A percentile compares a stretch with the other conserved stretches of the same genome.
Conservation (phyloP, 2,329 filamentous ascomycete genomes). For the Colletotrichum siamense region DNA sequence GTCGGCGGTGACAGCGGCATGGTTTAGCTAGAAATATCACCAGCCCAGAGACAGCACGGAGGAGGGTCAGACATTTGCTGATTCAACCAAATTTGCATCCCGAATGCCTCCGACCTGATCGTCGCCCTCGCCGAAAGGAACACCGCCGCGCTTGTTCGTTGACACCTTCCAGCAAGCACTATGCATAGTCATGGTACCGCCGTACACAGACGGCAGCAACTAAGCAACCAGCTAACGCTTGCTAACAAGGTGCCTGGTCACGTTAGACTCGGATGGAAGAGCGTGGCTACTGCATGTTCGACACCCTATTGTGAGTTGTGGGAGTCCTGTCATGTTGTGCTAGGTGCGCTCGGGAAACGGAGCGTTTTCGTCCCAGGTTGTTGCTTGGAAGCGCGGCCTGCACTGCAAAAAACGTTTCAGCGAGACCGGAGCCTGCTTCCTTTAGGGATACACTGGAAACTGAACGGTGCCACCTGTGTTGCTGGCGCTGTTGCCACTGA, state of each 20-base stretch:
- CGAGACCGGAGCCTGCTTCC: neutral
- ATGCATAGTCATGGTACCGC: neutral
- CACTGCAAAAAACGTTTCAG: neutral
- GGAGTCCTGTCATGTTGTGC: neutral
- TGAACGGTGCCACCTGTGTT: neutral
- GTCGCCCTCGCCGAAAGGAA: constrained; percentile 7
- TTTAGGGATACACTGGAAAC: neutral
- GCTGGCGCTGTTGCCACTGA: constrained; percentile 7
- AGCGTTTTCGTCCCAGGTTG: neutral
- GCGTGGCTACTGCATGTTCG: neutral
- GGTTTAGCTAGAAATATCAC: neutral
- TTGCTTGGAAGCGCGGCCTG: neutral
- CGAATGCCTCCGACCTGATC: constrained; percentile 6
- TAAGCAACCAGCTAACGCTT: neutral
- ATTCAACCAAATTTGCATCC: neutral
- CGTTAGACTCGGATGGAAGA: constrained; percentile 1
- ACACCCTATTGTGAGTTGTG: neutral
- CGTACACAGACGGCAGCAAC: neutral
- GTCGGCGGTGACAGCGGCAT: neutral
- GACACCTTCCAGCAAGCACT: neutral
- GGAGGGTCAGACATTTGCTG: constrained; percentile 5
- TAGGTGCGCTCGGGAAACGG: neutral
- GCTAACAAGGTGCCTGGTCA: neutral
- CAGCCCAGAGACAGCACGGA: neutral
- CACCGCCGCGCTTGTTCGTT: neutral